A percentile compares a stretch with the other conserved stretches of the same genome.
Conservation (phyloP, 306 rosid species). For the Rosa multiflora region DNA sequence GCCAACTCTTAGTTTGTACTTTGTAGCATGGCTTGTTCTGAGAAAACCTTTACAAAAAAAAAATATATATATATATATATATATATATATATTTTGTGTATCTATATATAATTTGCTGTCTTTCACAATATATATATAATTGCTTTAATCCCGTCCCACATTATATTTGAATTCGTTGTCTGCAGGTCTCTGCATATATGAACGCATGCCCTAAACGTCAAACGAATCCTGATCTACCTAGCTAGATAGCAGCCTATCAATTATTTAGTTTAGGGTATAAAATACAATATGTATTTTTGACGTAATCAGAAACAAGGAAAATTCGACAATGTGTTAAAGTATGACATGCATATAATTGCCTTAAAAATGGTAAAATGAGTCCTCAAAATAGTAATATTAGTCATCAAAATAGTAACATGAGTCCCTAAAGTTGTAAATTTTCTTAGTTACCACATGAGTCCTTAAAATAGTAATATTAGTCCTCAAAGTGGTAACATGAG, state of each 20-base stretch:
- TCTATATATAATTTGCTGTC: not conserved
- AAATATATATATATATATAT: not conserved
- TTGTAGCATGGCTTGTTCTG: not conserved
- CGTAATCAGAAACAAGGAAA: no score
- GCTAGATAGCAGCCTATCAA: not conserved
- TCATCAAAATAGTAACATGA: no score
- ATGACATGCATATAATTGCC: no score
- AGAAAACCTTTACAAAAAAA: not conserved
- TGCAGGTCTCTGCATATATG: not conserved
- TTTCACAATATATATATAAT: not conserved
- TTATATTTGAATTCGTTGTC: not conserved
- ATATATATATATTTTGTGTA: not conserved
- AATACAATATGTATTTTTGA: not conserved
- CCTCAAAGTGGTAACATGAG: no score
- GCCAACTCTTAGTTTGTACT: conserved; percentile 4
- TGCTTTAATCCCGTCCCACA: not conserved
- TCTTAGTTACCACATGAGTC: no score
- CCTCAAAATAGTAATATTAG: no score
- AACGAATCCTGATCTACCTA: not conserved
- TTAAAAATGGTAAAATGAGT: no score
- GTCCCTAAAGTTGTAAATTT: no score
- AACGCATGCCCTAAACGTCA: not conserved
- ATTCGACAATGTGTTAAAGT: no score
- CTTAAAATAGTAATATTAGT: no score
- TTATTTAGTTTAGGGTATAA: not conserved